Conservation (phyloP, 1,284 basidiomycete genomes). For the Microbotryomycetes sp. region DNA sequence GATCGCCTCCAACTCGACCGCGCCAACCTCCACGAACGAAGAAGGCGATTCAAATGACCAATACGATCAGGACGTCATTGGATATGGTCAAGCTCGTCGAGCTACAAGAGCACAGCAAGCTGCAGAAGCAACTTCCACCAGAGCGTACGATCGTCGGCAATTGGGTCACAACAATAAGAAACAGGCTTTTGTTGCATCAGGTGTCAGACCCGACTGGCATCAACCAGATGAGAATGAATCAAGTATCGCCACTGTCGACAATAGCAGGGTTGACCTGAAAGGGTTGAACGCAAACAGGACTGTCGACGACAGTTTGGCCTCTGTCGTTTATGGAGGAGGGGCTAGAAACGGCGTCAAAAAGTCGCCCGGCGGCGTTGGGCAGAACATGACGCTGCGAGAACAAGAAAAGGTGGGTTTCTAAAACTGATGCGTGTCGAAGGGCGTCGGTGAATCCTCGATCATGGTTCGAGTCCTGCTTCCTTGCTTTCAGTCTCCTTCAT, state of each 20-base stretch:
- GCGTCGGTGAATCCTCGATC: no score
- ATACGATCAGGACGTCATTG: no score
- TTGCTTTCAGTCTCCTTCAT: neutral
- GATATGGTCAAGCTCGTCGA: neutral
- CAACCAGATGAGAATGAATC: neutral
- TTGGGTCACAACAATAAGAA: no score
- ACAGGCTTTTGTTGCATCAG: no score
- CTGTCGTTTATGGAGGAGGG: neutral
- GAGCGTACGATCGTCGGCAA: no score
- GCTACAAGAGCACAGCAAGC: no score
- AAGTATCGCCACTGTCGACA: neutral
- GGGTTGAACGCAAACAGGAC: constrained; percentile 1
- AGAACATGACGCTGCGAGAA: constrained; percentile 71
- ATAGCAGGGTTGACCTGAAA: neutral
- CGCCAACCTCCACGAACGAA: neutral
- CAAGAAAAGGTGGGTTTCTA: constrained; percentile 74
- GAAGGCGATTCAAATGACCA: no score
- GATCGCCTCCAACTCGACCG: neutral
- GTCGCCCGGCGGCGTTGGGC: constrained; percentile 6
- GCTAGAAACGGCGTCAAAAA: neutral
- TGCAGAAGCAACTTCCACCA: no score
- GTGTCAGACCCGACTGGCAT: no score
- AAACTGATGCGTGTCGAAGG: neutral
- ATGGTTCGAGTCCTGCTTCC: neutral
- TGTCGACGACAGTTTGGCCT: constrained; percentile 4